Evolutionary conservation across 345 rosid species (phyloP).

Genomic region (Eucalyptus tenuipes): DNA sequence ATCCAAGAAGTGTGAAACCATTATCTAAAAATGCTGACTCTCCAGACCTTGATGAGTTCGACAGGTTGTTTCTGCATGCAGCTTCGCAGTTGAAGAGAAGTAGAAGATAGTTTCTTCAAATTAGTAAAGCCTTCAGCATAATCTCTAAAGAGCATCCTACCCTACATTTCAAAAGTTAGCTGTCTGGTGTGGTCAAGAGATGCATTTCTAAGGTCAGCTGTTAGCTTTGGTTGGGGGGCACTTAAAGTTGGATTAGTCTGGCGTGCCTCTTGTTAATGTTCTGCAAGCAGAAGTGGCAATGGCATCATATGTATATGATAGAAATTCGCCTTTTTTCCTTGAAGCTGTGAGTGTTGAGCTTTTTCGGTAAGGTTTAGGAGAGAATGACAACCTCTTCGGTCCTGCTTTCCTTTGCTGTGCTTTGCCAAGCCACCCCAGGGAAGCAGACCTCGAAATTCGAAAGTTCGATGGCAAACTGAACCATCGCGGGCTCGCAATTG

Average conservation of each 20-base stretch:
- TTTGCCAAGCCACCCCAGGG: background rate
- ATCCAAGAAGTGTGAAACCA: constrained; percentile 3
- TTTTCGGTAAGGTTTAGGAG: background rate
- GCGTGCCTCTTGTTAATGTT: background rate
- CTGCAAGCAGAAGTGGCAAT: background rate
- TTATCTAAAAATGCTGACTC: constrained; percentile 16
- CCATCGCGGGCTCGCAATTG: background rate
- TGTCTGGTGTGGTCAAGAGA: background rate
- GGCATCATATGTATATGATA: background rate
- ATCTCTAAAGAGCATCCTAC: background rate
- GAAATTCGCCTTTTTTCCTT: background rate
- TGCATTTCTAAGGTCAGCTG: background rate
- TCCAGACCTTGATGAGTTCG: constrained; percentile 69
- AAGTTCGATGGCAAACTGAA: background rate
- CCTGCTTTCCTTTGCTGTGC: background rate
- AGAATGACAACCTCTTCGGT: background rate
- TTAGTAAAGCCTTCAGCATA: background rate
- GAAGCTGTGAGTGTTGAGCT: background rate
- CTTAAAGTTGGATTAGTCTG: background rate
- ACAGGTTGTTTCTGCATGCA: constrained; percentile 73
- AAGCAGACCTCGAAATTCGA: background rate
- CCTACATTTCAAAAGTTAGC: background rate
- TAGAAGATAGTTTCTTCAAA: constrained; percentile 3
- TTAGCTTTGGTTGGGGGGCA: background rate
- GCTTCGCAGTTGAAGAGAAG: constrained; percentile 62